A percentile compares a stretch with the other conserved stretches of the same genome.
Conservation (phyloP, 306 rosid species). For the Alnus glutinosa region DNA sequence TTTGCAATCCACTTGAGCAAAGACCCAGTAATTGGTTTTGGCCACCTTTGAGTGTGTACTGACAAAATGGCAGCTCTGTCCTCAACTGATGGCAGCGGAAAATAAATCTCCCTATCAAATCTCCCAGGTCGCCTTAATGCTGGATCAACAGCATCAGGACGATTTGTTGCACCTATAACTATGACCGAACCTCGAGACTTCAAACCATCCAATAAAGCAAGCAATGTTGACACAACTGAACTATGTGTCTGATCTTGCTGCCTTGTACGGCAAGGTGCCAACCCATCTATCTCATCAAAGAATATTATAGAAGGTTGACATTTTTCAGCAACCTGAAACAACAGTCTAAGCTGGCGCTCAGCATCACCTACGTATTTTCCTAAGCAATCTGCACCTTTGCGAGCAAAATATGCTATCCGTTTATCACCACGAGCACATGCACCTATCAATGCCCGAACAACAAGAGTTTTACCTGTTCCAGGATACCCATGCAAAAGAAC, state of each 20-base stretch:
- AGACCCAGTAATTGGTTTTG: conserved; percentile 75
- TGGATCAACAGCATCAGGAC: conserved; percentile 97
- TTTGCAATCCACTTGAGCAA: conserved; percentile 83
- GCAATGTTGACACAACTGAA: conserved; percentile 97
- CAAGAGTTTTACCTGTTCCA: conserved; percentile 97
- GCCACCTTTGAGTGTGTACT: conserved; percentile 96
- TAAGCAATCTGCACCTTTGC: conserved; percentile 98
- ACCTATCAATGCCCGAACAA: conserved; percentile 90
- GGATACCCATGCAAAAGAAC: conserved; percentile 98
- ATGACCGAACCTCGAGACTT: conserved; percentile 97
- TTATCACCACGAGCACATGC: conserved; percentile 95
- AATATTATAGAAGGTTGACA: conserved; percentile 97
- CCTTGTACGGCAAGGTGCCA: conserved; percentile 89
- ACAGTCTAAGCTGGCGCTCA: conserved; percentile 92
- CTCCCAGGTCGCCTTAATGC: conserved; percentile 97
- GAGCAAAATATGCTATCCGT: conserved; percentile 94
- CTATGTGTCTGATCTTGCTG: conserved; percentile 98
- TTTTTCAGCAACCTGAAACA: conserved; percentile 98
- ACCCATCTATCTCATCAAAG: conserved; percentile 98
- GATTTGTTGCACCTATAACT: conserved; percentile 97
- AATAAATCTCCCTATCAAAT: conserved; percentile 93
- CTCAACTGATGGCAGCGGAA: conserved; percentile 84
- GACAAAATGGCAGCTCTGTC: conserved; percentile 97
- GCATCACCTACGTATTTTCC: conserved; percentile 99
- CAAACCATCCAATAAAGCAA: conserved; percentile 94